A percentile compares a stretch with the other conserved stretches of the same genome.
Evolutionary conservation across 1,139 yeast genomes (phyloP).

Genomic region (Debaryomyces sp.): DNA sequence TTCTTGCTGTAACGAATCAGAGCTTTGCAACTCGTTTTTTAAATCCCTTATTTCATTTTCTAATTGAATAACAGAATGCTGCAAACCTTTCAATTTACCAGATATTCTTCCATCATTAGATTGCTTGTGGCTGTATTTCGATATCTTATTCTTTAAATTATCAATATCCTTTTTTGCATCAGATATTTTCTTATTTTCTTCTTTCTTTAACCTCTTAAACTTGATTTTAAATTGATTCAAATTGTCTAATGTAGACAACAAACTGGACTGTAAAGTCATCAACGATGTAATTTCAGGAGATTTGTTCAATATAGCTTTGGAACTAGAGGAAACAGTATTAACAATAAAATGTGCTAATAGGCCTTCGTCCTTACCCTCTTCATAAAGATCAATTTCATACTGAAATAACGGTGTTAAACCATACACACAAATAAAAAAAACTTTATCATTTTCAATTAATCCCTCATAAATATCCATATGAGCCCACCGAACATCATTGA

Average conservation of each 20-base stretch:
- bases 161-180: conserved; percentile 63
- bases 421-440: conserved; percentile 47
- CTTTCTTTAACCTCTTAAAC: conserved; percentile 62
- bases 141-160: conserved; percentile 49
- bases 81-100: conserved; percentile 46
- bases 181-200: conserved; percentile 56
- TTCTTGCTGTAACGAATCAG: conserved; percentile 19
- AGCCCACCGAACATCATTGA: conserved; percentile 65
- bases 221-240: conserved; percentile 52
- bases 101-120: conserved; percentile 32
- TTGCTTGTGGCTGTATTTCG: conserved; percentile 31
- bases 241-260: conserved; percentile 60
- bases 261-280: conserved; percentile 63
- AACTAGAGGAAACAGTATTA: conserved; percentile 39
- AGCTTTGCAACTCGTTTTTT: conserved; percentile 22
- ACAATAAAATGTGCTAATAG: conserved; percentile 29
- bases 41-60: conserved; percentile 39
- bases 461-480: conserved; percentile 39
- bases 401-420: conserved; percentile 71
- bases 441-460: conserved; percentile 42
- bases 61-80: conserved; percentile 44
- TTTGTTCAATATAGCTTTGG: conserved; percentile 33
- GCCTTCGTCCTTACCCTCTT: conserved; percentile 29
- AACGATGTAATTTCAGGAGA: conserved; percentile 52
- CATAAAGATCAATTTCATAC: conserved; percentile 60